A percentile compares a stretch with the other conserved stretches of the same genome.
Evolutionary conservation across 306 rosid species (phyloP).

Genomic region (Quercus cerris): DNA sequence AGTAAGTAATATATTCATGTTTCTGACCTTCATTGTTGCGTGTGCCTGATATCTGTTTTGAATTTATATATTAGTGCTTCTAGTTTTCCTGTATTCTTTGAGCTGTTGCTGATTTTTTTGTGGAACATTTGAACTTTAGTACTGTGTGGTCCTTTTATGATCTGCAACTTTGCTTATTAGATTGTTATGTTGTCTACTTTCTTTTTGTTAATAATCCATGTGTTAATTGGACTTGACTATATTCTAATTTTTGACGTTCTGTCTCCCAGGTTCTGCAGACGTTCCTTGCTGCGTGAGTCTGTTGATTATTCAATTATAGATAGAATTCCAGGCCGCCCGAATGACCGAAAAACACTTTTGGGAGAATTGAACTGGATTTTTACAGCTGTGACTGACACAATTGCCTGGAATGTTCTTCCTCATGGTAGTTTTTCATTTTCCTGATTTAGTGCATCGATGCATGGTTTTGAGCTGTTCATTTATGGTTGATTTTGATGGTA

Average conservation of each 20-base stretch:
- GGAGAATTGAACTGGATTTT: conserved; percentile 99
- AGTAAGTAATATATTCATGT: not conserved
- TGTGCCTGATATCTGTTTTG: not conserved
- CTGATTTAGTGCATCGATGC: not conserved
- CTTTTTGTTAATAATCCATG: not conserved
- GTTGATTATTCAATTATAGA: conserved; percentile 82
- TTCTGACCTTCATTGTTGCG: not conserved
- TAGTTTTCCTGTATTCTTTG: not conserved
- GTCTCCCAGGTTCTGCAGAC: conserved; percentile 77
- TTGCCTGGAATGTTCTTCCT: conserved; percentile 99
- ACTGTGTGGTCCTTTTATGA: conserved; percentile 1
- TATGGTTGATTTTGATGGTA: conserved; percentile 15
- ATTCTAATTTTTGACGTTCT: conserved; percentile 5
- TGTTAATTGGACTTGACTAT: not conserved
- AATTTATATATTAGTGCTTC: not conserved
- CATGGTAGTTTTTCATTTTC: conserved; percentile 55
- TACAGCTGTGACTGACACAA: conserved; percentile 97
- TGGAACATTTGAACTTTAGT: not conserved
- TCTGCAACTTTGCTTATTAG: not conserved
- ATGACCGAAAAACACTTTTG: conserved; percentile 88
- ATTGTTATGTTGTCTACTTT: not conserved
- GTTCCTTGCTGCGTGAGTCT: conserved; percentile 79
- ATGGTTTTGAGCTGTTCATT: conserved; percentile 1
- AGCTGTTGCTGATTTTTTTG: not conserved
- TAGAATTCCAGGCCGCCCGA: conserved; percentile 94